Conservation (phyloP, 108 stramenopile genomes). For the Thalassiosira profunda region DNA sequence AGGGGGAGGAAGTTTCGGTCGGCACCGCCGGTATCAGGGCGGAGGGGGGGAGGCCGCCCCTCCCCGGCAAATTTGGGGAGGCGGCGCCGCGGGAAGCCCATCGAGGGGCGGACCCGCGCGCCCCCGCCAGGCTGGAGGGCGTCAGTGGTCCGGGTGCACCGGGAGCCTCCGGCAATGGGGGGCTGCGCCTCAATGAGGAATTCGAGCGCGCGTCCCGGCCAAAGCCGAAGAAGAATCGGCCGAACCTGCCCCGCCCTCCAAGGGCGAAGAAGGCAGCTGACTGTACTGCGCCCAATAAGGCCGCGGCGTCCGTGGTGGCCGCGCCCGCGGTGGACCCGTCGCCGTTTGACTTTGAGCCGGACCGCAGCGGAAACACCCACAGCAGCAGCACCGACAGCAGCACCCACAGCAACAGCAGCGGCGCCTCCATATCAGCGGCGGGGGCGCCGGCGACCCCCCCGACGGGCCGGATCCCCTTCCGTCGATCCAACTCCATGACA, state of each 20-base stretch:
- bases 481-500: neutral
- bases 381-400: neutral
- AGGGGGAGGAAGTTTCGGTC: neutral
- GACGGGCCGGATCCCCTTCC: neutral
- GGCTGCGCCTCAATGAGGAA: too few species aligned
- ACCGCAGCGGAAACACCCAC: neutral
- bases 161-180: too few species aligned
- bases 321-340: too few species aligned
- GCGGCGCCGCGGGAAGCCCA: neutral
- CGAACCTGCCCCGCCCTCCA: constrained; percentile 18
- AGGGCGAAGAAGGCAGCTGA: neutral
- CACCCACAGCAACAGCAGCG: constrained; percentile 4
- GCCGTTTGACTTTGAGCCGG: constrained; percentile 4
- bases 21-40: neutral
- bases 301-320: too few species aligned
- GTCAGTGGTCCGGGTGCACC: neutral
- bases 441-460: neutral
- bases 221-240: constrained; percentile 11
- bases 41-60: neutral
- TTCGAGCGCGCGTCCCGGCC: neutral
- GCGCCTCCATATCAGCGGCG: neutral
- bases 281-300: neutral
- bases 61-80: neutral
- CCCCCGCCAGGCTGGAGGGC: neutral
- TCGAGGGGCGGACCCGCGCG: neutral